phyloP scores from a whole-genome alignment of 495 filamentous ascomycete species.

The Hypoxylon perforatum region DNA sequence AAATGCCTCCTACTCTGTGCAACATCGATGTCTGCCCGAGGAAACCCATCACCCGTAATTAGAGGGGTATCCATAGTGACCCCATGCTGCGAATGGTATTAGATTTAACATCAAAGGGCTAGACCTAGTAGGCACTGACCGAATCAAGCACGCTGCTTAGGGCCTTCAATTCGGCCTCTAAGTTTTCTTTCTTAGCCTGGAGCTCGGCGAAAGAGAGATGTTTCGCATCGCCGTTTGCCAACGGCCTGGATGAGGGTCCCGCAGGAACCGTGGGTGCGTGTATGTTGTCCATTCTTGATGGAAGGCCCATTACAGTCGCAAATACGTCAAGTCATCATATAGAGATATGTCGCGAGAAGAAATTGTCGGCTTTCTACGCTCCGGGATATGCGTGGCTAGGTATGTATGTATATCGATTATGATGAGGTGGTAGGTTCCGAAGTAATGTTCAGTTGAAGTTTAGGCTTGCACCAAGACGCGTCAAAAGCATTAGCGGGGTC shows the following conservation, averaged over 20 bases:
- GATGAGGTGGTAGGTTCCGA: too few relatives aligned
- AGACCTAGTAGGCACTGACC: constrained; percentile 61
- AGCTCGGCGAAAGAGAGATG: constrained; percentile 70
- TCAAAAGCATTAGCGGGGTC: constrained; percentile 33
- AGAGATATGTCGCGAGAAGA: not conserved
- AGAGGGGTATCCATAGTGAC: constrained; percentile 92
- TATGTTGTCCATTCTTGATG: constrained; percentile 71
- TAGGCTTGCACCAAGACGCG: constrained; percentile 26
- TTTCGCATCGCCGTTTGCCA: constrained; percentile 64
- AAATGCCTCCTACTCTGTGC: constrained; percentile 80
- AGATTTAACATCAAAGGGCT: constrained; percentile 10
- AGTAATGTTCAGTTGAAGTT: constrained; percentile 19
- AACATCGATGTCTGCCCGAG: constrained; percentile 92
- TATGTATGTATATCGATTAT: too few relatives aligned
- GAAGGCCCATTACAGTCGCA: constrained; percentile 42
- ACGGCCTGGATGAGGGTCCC: constrained; percentile 70
- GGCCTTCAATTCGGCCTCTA: constrained; percentile 87
- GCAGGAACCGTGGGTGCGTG: constrained; percentile 81
- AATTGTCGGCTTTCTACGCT: not conserved
- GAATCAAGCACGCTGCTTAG: constrained; percentile 87
- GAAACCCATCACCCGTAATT: constrained; percentile 92
- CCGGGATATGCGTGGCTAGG: not conserved
- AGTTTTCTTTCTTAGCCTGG: constrained; percentile 76
- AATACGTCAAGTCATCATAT: constrained; percentile 30
- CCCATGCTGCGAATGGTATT: constrained; percentile 72